Evolutionary conservation across 2,329 filamentous ascomycete genomes (phyloP), one percentile per base, ranked within the genome.

Genomic region (Coniochaeta sp.): DNA sequence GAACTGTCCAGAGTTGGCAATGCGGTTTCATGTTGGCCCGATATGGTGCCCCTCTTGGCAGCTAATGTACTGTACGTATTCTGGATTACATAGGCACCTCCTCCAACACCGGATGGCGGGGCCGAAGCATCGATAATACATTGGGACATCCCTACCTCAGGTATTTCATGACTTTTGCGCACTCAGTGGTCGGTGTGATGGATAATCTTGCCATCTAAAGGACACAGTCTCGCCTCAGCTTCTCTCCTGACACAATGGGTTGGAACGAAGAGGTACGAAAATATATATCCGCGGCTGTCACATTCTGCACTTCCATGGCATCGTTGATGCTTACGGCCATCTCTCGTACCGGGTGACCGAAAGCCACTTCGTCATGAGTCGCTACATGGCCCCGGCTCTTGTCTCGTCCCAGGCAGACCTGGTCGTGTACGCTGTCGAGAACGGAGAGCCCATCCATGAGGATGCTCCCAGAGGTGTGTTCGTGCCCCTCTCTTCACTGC

Each of bases 271-370:
- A 4, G 38, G 9, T 40, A n/a, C 38, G 38, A 17, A 40, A n/a
- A 40, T 40, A 40, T 40, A 40, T 17, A 40, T 40, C 38, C 38
- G 38, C 6, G 38, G 38, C 16, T 40, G 38, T 17, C 80, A 83
- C 65, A 83, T 84, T 57, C 76, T 84, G 1, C 78, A 83, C 66
- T 67, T 78, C 59, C 72, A 83, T 55, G 72, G 72, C 55, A 73
- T 84, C 9, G 66, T 85, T 38, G 81, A 83, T 60, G 81, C 78
- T 0, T 84, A 80, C 64, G 81, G 81, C 22, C 81, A 85, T 63
- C 71, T 85, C 14, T 82, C 81, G 1, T 72, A 82, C 22, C 75
- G 82, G 6, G 58, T 68, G 34, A 75, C 80, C 12, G 66, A 74
- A 1, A 68, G 73, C 2, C 70, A 72, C 52, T 83, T 81, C 68